Evolutionary conservation across 768 basidiomycete species (phyloP).

Genomic region (Pisolithus sp.): DNA sequence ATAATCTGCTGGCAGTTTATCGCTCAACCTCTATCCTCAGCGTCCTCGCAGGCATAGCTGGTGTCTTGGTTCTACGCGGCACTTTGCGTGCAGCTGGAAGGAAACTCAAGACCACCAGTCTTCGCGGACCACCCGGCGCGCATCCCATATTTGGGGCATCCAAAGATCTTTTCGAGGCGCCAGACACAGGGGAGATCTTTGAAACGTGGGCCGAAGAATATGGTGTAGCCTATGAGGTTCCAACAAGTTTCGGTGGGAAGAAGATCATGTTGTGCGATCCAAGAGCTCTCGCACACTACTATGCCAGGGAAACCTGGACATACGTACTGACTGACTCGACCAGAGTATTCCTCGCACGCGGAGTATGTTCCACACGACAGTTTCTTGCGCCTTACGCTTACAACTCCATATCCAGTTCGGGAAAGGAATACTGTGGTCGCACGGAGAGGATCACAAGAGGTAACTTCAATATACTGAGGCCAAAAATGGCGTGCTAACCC

Average conservation of each 20-base stretch:
- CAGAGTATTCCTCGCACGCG: slow-evolving; percentile 29
- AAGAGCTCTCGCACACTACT: slow-evolving; percentile 45
- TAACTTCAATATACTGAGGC: slow-evolving; percentile 1
- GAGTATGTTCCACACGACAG: slow-evolving; percentile 14
- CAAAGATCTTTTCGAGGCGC: slow-evolving; percentile 20
- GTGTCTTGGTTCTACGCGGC: slow-evolving; percentile 13
- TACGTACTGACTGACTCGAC: slow-evolving; percentile 36
- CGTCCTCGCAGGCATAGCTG: slow-evolving; percentile 9
- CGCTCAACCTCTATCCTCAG: slow-evolving; percentile 1
- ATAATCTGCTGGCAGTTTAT: neutral
- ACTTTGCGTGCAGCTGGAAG: slow-evolving; percentile 5
- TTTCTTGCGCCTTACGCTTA: neutral
- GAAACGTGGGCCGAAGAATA: slow-evolving; percentile 41
- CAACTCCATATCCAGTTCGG: slow-evolving; percentile 21
- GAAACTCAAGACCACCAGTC: slow-evolving; percentile 24
- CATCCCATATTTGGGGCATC: slow-evolving; percentile 39
- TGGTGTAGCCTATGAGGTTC: slow-evolving; percentile 38
- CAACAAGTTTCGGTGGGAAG: slow-evolving; percentile 29
- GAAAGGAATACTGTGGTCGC: slow-evolving; percentile 33
- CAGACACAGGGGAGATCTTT: slow-evolving; percentile 29
- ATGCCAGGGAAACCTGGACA: slow-evolving; percentile 40
- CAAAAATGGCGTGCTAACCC: neutral
- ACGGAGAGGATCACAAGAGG: slow-evolving; percentile 41
- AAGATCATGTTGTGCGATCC: slow-evolving; percentile 37
- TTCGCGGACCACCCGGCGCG: slow-evolving; percentile 37